Evolutionary conservation across 2,329 filamentous ascomycete genomes (phyloP).

Genomic region (Cladorrhinum sp.): DNA sequence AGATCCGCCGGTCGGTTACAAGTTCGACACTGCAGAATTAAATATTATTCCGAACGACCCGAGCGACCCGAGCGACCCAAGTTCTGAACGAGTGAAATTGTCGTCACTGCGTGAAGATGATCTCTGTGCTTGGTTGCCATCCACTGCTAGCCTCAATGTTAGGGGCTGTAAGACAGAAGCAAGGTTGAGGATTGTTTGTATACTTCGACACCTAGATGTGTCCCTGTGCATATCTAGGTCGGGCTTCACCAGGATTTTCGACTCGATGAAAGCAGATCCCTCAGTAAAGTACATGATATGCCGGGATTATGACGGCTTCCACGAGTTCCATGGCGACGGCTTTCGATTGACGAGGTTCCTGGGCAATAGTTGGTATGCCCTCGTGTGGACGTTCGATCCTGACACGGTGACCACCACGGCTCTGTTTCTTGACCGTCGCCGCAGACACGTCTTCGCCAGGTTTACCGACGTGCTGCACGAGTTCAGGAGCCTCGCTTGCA

Average conservation of each 20-base stretch:
- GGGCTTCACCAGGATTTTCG: slow-evolving; percentile 4
- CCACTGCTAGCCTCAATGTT: not conserved
- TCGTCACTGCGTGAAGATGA: not conserved
- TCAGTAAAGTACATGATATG: slow-evolving; percentile 13
- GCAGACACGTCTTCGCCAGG: not conserved
- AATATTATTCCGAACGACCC: not conserved
- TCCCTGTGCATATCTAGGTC: slow-evolving; percentile 2
- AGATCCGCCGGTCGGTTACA: not conserved
- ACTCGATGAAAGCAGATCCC: slow-evolving; percentile 10
- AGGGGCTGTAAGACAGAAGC: not conserved
- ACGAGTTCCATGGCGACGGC: slow-evolving; percentile 4
- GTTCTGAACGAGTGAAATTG: not conserved
- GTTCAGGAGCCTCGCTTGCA: not conserved
- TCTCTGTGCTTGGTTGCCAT: not conserved
- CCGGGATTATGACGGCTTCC: slow-evolving; percentile 12
- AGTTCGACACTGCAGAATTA: not conserved
- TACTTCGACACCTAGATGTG: not conserved
- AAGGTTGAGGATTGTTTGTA: slow-evolving; percentile 1
- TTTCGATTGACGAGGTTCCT: slow-evolving; percentile 10
- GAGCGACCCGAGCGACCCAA: not conserved
- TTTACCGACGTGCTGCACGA: not conserved
- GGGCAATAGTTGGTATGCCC: slow-evolving; percentile 5
- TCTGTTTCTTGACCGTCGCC: slow-evolving; percentile 7
- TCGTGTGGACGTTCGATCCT: slow-evolving; percentile 13
- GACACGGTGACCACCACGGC: not conserved